Percentiles rank a stretch among this genome's conserved stretches.
Conservation (phyloP, 352 stramenopile genomes). For the Phytophthora constricta region DNA sequence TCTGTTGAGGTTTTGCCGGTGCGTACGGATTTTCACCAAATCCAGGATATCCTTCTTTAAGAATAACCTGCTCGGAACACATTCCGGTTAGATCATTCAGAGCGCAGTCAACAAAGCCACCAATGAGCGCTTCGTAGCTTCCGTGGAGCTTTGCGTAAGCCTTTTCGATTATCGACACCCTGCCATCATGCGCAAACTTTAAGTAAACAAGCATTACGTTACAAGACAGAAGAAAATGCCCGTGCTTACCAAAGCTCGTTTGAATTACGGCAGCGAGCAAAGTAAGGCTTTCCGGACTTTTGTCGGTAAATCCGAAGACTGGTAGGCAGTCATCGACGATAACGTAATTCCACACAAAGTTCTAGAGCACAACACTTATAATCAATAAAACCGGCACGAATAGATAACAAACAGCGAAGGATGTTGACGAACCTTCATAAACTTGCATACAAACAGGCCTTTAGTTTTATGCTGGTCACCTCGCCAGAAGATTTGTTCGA, state of each 20-base stretch:
- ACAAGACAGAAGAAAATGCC: slow-evolving; percentile 5
- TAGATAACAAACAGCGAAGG: background rate
- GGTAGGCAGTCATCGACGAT: slow-evolving; percentile 91
- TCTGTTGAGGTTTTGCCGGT: slow-evolving; percentile 45
- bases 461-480: slow-evolving; percentile 74
- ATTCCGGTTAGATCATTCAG: slow-evolving; percentile 92
- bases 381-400: background rate
- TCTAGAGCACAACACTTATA: slow-evolving; percentile 40
- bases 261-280: slow-evolving; percentile 81
- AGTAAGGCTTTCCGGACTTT: slow-evolving; percentile 85
- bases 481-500: slow-evolving; percentile 86
- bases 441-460: slow-evolving; percentile 90
- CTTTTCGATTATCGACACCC: slow-evolving; percentile 91
- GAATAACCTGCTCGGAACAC: slow-evolving; percentile 88
- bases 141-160: slow-evolving; percentile 93
- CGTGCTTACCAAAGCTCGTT: slow-evolving; percentile 87
- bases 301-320: slow-evolving; percentile 85
- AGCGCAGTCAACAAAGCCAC: slow-evolving; percentile 90
- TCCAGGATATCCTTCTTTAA: slow-evolving; percentile 80
- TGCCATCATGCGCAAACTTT: slow-evolving; percentile 18
- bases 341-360: slow-evolving; percentile 93
- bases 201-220: background rate
- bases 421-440: slow-evolving; percentile 84
- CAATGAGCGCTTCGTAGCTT: slow-evolving; percentile 89
- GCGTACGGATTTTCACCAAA: slow-evolving; percentile 77